Base-by-base conservation (phyloP, 352 stramenopile species). In the Globisporangium acanthophoron region DNA sequence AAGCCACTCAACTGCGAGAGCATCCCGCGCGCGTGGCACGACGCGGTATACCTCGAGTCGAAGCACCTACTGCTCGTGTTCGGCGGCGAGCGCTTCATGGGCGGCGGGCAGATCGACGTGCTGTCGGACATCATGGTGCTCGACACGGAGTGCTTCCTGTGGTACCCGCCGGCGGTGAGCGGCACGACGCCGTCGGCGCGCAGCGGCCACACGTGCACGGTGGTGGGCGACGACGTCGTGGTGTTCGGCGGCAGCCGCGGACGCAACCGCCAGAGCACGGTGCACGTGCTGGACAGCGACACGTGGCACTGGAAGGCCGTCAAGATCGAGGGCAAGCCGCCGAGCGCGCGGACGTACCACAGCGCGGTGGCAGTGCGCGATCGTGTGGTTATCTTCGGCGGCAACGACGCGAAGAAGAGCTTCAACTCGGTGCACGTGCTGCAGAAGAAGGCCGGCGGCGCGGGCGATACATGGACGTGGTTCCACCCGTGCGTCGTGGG, bases 351-450 rank as follows among this genome's bases (percentile, higher is more conserved):
- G 21, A 97, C 90, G 21, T 98, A 98, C 65, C 91, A 98, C 66
- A 94, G 77, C 44, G 88, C 87, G 44, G 71, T 90, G 27, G 69
- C 75, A 16, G 56, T 94, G 5, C 71, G 66, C 2, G 74, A 88
- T 61, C 80, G 77, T 56, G 76, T 98, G 57, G 79, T 98, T 3
- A 86, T 97, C 64, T 97, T 98, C 79, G 94, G 94, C 45, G 94
- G 92, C 24, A 98, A 98, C 65, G 88, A 97, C 69, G 82, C 85
- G 3, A 87, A 77, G 41, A 85, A 88, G 63, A 95, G 87, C 64
- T 98, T 98, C 64, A 89, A 97, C 67, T 81, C 74, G 29, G 88
- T 98, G 8, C 86, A 97, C 64, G 90, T 98, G 6, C 78, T 98
- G 55, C 82, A 95, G 56, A 87, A 81, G 47, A 65, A 62, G 24